phyloP scores from a whole-genome alignment of 176 grass and related monocot species.

The Aegilops bicornis region DNA sequence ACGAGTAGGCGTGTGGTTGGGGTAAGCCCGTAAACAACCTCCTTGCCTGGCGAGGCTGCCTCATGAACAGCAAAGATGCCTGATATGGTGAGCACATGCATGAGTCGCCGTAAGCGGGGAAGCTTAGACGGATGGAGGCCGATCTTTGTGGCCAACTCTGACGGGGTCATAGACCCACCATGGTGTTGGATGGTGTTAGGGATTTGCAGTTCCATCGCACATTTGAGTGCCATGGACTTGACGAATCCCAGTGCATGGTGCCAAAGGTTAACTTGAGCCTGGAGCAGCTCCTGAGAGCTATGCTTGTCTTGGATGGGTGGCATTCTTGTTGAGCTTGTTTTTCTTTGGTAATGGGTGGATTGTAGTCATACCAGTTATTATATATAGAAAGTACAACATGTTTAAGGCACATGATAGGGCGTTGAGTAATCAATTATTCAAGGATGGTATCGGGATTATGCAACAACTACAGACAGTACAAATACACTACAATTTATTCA shows the following conservation, averaged over 20 bases:
- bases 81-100: conserved; percentile 31
- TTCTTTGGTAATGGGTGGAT: background rate
- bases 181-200: conserved; percentile 42
- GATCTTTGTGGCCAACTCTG: conserved; percentile 21
- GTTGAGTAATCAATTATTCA: background rate
- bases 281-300: conserved; percentile 16
- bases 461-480: background rate
- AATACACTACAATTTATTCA: too few relatives aligned
- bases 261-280: conserved; percentile 39
- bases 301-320: background rate
- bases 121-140: conserved; percentile 2
- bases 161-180: conserved; percentile 15
- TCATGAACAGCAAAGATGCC: conserved; percentile 12
- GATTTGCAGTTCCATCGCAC: conserved; percentile 48
- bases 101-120: conserved; percentile 18
- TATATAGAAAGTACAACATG: background rate
- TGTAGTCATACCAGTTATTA: background rate
- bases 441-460: background rate
- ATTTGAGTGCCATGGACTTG: conserved; percentile 45
- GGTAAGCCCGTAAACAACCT: conserved; percentile 26
- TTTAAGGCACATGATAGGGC: background rate
- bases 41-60: background rate
- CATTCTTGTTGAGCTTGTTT: background rate
- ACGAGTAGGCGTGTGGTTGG: conserved; percentile 30
- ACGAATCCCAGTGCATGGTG: conserved; percentile 31